Evolutionary conservation across 768 basidiomycete species (phyloP), one percentile per base, ranked within the genome.

Genomic region (Strobilomyces dryophilus): DNA sequence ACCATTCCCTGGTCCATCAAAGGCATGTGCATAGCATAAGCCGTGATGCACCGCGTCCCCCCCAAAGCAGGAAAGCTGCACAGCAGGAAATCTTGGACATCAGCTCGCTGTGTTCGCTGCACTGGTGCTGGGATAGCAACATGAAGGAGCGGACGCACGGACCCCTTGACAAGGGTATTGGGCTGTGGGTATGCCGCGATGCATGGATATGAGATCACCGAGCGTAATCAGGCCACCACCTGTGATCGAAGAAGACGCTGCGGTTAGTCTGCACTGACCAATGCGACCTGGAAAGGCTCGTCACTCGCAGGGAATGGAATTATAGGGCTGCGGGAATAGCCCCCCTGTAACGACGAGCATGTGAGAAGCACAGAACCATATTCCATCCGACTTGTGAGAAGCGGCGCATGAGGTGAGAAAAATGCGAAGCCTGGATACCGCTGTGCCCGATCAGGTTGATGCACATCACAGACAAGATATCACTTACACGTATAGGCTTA

Each of bases 221-320:
- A 53, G 60, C 53, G 61, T 57, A 55, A 62, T 57, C 51, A n/a
- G 45, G 49, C 52, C 60, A 35, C 55, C 49, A 41, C 45, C 44
- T 24, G 34, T 49, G 65, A 64, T 66, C 56, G 59, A 52, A 56
- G 61, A 61, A 66, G 64, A 48, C 56, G 37, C 61, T 64, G 59
- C 52, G 52, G 34, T 15, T 52, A 31, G 45, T 51, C 36, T 47
- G 47, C 51, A 60, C 53, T 51, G 24, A 43, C 45, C 41, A 57
- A 53, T 63, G 58, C 61, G 59, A 61, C 64, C 45, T 35, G 12
- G 47, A 56, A 61, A 40, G 45, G 51, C 49, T 27, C 20, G 46
- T 48, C 48, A 53, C 45, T 18, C 35, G 47, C 43, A 56, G 48
- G 49, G 57, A 62, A 65, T 65, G 62, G 57, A 65, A 64, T 43